Conservation (phyloP, 805 yeast species). For the Saturnispora ahearnii region DNA sequence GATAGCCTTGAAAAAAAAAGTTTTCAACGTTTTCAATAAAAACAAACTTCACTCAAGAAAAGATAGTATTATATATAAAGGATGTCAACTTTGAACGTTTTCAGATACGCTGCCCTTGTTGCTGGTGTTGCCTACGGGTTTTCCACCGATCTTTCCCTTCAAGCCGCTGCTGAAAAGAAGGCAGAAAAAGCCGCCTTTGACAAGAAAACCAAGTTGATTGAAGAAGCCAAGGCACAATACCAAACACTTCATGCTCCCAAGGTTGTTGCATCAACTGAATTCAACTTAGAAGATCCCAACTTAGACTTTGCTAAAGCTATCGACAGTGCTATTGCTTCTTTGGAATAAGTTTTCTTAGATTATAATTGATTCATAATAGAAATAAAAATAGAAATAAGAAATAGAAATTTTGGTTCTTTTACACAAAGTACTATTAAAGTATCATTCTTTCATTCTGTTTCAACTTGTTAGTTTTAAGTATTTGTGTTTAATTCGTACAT, state of each 20-base stretch:
- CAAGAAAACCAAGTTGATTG: slow-evolving; percentile 64
- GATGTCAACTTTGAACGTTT: slow-evolving; percentile 39
- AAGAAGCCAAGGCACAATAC: slow-evolving; percentile 83
- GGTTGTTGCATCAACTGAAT: slow-evolving; percentile 34
- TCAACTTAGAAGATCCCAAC: slow-evolving; percentile 83
- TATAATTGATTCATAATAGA: neutral
- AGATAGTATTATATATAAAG: neutral
- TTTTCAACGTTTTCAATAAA: neutral
- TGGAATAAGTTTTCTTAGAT: neutral
- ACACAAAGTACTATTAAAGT: neutral
- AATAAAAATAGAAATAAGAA: neutral
- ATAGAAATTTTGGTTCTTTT: neutral
- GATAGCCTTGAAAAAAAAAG: neutral
- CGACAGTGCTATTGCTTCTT: slow-evolving; percentile 36
- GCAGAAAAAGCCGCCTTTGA: slow-evolving; percentile 51
- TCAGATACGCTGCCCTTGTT: slow-evolving; percentile 87
- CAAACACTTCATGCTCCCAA: slow-evolving; percentile 51
- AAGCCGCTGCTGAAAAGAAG: slow-evolving; percentile 48
- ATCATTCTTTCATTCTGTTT: neutral
- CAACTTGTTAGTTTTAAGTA: neutral
- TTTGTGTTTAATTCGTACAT: neutral
- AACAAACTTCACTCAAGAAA: neutral
- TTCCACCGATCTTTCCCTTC: slow-evolving; percentile 65
- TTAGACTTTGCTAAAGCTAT: slow-evolving; percentile 72
- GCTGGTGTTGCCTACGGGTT: slow-evolving; percentile 88